phyloP scores from a whole-genome alignment of 2,329 filamentous ascomycete genomes.

The Plenodomus tracheiphilus region DNA sequence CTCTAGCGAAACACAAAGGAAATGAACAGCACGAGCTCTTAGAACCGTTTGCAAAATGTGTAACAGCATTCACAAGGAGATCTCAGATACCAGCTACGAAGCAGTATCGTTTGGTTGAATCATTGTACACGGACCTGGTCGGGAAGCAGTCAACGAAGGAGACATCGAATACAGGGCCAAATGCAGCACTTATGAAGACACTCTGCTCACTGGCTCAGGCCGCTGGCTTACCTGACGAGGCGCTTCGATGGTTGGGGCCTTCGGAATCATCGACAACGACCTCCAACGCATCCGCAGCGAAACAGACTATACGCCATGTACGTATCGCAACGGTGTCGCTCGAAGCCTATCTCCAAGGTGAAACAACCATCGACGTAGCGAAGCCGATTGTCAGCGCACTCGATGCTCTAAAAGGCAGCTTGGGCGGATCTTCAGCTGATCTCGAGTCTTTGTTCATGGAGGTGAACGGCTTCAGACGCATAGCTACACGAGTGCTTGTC shows the following conservation, averaged over 20 bases:
- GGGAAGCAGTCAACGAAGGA: conserved; percentile 3
- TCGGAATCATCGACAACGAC: conserved; percentile 10
- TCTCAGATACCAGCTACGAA: conserved; percentile 39
- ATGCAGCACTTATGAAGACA: conserved; percentile 15
- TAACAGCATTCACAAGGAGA: conserved; percentile 64
- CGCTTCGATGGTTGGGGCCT: conserved; percentile 36
- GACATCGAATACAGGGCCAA: background rate
- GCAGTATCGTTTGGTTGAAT: conserved; percentile 47
- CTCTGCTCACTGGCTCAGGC: conserved; percentile 41
- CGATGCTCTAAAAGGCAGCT: conserved; percentile 29
- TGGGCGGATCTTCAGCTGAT: conserved; percentile 37
- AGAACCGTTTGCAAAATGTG: conserved; percentile 66
- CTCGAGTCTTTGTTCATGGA: conserved; percentile 44
- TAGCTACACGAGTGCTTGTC: conserved; percentile 31
- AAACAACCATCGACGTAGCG: conserved; percentile 17
- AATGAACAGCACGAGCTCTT: conserved; percentile 67
- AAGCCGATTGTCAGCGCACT: conserved; percentile 25
- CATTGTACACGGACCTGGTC: conserved; percentile 28
- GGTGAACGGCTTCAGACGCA: conserved; percentile 37
- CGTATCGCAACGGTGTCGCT: conserved; percentile 38
- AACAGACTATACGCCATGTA: conserved; percentile 26
- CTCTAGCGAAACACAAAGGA: conserved; percentile 61
- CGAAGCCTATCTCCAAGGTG: conserved; percentile 28
- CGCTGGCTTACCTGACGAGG: conserved; percentile 38
- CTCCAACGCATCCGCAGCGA: conserved; percentile 24